Conservation (phyloP, 306 rosid species). For the Vigna hirtella region DNA sequence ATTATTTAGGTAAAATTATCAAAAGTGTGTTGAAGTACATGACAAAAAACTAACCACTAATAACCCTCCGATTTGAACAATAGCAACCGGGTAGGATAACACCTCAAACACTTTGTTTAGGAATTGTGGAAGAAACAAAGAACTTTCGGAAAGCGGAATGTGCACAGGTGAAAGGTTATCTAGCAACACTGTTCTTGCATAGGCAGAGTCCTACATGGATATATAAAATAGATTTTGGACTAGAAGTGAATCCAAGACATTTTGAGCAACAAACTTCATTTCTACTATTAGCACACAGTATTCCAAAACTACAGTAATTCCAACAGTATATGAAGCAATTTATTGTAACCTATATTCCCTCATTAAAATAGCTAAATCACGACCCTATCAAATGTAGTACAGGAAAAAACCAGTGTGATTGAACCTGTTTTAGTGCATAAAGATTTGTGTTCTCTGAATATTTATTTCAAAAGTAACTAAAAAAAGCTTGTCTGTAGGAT, state of each 20-base stretch:
- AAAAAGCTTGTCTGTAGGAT: not conserved
- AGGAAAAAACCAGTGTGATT: not conserved
- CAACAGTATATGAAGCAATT: not conserved
- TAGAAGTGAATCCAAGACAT: slow-evolving; percentile 20
- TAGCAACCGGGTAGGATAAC: slow-evolving; percentile 27
- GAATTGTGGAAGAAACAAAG: slow-evolving; percentile 20
- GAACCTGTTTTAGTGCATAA: not conserved
- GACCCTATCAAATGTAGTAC: not conserved
- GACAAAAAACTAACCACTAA: slow-evolving; percentile 28
- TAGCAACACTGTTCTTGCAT: slow-evolving; percentile 48
- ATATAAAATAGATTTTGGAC: slow-evolving; percentile 11
- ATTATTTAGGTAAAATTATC: slow-evolving; percentile 24
- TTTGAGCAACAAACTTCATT: slow-evolving; percentile 12
- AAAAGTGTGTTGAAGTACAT: slow-evolving; percentile 21
- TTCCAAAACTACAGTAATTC: not conserved
- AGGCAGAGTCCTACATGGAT: slow-evolving; percentile 4
- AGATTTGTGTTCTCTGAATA: not conserved
- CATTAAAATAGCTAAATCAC: not conserved
- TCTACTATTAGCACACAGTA: not conserved
- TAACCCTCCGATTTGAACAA: slow-evolving; percentile 5
- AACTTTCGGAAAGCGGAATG: slow-evolving; percentile 29
- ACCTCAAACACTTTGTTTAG: not conserved
- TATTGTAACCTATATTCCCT: not conserved
- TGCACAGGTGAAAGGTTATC: slow-evolving; percentile 36
- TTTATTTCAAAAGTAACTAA: not conserved